phyloP scores from a whole-genome alignment of 1,284 basidiomycete species.

The Rhodotorula sp. region DNA sequence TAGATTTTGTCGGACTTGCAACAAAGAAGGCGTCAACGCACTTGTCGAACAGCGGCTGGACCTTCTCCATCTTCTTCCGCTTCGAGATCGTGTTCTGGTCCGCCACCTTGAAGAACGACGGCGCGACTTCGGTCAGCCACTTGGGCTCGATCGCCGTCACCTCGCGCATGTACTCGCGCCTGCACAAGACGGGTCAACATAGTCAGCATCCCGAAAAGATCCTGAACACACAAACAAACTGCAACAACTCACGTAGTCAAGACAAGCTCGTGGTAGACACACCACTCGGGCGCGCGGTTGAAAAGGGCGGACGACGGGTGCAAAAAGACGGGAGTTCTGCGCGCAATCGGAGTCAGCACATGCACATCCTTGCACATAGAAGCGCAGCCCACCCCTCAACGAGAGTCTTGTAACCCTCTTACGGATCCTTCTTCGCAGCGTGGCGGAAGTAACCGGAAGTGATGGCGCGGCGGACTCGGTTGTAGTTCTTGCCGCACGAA shows the following conservation, averaged over 20 bases:
- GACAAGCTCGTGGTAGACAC: slow-evolving; percentile 68
- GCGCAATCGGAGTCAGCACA: neutral
- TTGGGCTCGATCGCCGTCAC: slow-evolving; percentile 96
- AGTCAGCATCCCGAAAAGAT: neutral
- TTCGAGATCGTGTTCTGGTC: slow-evolving; percentile 96
- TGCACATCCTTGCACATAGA: neutral
- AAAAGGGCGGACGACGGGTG: slow-evolving; percentile 97
- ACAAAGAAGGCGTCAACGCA: slow-evolving; percentile 42
- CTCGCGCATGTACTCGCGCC: slow-evolving; percentile 85
- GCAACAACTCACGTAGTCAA: slow-evolving; percentile 27
- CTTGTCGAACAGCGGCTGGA: slow-evolving; percentile 85
- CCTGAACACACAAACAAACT: too few species aligned
- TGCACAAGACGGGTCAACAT: neutral
- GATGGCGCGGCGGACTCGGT: slow-evolving; percentile 88
- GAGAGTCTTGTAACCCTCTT: slow-evolving; percentile 80
- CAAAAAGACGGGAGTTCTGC: slow-evolving; percentile 84
- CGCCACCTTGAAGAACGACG: slow-evolving; percentile 95
- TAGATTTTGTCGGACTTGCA: neutral
- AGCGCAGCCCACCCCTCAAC: slow-evolving; percentile 67
- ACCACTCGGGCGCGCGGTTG: slow-evolving; percentile 82
- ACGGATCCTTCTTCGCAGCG: slow-evolving; percentile 85
- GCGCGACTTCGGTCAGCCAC: slow-evolving; percentile 97
- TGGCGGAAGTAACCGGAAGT: slow-evolving; percentile 96
- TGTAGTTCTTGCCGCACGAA: slow-evolving; percentile 87
- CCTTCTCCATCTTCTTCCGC: slow-evolving; percentile 95